phyloP scores from a whole-genome alignment of 768 basidiomycete genomes.

The Lactarius akahatsu region DNA sequence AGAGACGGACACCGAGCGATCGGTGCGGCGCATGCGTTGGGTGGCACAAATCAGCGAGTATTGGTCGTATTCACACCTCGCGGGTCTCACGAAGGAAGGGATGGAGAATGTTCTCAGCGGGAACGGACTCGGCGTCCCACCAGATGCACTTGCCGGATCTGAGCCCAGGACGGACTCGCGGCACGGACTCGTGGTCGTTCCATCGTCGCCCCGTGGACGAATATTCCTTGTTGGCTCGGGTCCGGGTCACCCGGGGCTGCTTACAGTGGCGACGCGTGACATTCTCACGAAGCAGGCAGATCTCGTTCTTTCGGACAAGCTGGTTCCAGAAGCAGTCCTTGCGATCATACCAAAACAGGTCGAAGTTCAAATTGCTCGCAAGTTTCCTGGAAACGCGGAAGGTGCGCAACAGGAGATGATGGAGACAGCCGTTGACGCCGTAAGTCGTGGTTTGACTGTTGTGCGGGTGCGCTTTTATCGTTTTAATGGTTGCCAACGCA shows the following conservation, averaged over 20 bases:
- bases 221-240: constrained; percentile 94
- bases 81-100: constrained; percentile 62
- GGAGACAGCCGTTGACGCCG: constrained; percentile 85
- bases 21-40: constrained; percentile 81
- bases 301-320: constrained; percentile 92
- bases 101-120: constrained; percentile 64
- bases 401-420: constrained; percentile 94
- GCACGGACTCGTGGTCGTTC: constrained; percentile 32
- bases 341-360: constrained; percentile 72
- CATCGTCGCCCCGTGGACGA: constrained; percentile 48
- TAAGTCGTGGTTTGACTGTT: constrained; percentile 75
- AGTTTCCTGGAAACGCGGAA: constrained; percentile 97
- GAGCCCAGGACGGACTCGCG: constrained; percentile 27
- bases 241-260: constrained; percentile 89
- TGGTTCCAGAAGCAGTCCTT: constrained; percentile 87
- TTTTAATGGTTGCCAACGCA: neutral
- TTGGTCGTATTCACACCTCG: constrained; percentile 81
- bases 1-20: constrained; percentile 42
- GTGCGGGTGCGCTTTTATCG: constrained; percentile 61
- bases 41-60: constrained; percentile 96
- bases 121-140: constrained; percentile 29
- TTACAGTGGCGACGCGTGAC: constrained; percentile 83
- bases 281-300: constrained; percentile 79
- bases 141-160: constrained; percentile 4
- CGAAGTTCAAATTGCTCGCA: constrained; percentile 85